phyloP scores from a whole-genome alignment of 768 basidiomycete genomes.

The Suillus lakei region DNA sequence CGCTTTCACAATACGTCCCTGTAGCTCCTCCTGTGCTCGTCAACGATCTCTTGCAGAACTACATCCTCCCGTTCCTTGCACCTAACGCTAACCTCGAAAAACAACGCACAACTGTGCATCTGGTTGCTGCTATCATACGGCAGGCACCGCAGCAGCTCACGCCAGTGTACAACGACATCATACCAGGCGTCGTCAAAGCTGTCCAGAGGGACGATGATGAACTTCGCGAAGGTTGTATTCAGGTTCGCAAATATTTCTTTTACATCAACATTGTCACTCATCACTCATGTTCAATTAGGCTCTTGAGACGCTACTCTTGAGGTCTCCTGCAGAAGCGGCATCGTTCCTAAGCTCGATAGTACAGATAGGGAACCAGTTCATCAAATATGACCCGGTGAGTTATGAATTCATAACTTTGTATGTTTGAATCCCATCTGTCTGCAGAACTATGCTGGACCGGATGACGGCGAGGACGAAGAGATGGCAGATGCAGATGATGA shows the following conservation, averaged over 20 bases:
- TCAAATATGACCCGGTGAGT: constrained; percentile 91
- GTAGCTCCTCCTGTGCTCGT: constrained; percentile 69
- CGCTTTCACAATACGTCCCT: constrained; percentile 83
- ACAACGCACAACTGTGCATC: constrained; percentile 77
- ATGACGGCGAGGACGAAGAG: constrained; percentile 67
- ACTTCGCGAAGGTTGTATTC: constrained; percentile 76
- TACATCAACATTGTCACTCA: constrained; percentile 12
- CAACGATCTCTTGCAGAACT: constrained; percentile 57
- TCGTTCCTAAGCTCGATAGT: constrained; percentile 72
- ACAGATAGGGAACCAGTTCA: constrained; percentile 71
- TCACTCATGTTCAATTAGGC: constrained; percentile 52
- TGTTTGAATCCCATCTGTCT: constrained; percentile 12
- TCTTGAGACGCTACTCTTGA: constrained; percentile 81
- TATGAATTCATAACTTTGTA: not conserved
- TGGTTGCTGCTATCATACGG: constrained; percentile 80
- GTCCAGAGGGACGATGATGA: constrained; percentile 82
- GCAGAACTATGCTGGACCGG: constrained; percentile 77
- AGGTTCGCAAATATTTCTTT: constrained; percentile 46
- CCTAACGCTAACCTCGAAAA: constrained; percentile 61
- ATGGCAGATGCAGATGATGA: constrained; percentile 63
- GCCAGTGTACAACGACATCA: constrained; percentile 60
- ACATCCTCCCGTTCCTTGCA: constrained; percentile 64
- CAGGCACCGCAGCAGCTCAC: constrained; percentile 73
- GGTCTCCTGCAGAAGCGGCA: constrained; percentile 83
- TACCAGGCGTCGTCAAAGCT: constrained; percentile 73